Conservation (phyloP, 768 basidiomycete species). For the Coprinopsis sp. region DNA sequence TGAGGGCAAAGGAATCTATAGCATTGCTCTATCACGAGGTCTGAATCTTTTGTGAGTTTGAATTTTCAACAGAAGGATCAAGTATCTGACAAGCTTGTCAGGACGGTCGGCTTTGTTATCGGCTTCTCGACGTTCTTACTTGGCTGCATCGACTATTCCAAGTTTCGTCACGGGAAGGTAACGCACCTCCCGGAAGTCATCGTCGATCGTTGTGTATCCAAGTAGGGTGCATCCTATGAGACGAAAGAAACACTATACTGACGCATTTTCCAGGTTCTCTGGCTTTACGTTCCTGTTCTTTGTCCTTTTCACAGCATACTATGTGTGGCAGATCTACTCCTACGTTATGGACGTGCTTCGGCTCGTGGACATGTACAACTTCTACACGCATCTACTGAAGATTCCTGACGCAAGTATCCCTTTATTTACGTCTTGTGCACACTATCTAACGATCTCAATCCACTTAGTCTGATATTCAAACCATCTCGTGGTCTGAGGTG, state of each 20-base stretch:
- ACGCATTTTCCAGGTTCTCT: conserved; percentile 54
- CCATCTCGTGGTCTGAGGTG: conserved; percentile 94
- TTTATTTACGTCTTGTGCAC: not conserved
- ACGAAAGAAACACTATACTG: not conserved
- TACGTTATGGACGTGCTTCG: conserved; percentile 72
- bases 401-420: conserved; percentile 77
- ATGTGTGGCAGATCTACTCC: conserved; percentile 79
- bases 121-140: conserved; percentile 96
- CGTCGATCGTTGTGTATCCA: conserved; percentile 77
- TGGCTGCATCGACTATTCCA: conserved; percentile 91
- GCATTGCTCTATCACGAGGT: conserved; percentile 84
- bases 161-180: conserved; percentile 61
- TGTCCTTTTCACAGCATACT: conserved; percentile 80
- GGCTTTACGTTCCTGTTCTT: conserved; percentile 83
- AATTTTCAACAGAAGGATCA: conserved; percentile 4
- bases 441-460: conserved; percentile 10
- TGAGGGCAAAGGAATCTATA: conserved; percentile 93
- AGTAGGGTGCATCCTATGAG: conserved; percentile 41
- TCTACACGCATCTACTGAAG: conserved; percentile 90
- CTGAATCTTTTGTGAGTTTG: conserved; percentile 87
- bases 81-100: conserved; percentile 34
- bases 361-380: conserved; percentile 92
- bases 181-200: conserved; percentile 76
- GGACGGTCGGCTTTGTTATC: conserved; percentile 97
- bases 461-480: conserved; percentile 88